A percentile compares a stretch with the other conserved stretches of the same genome.
phyloP scores from a whole-genome alignment of 805 yeast species.

The Lipomyces yamanashiensis region DNA sequence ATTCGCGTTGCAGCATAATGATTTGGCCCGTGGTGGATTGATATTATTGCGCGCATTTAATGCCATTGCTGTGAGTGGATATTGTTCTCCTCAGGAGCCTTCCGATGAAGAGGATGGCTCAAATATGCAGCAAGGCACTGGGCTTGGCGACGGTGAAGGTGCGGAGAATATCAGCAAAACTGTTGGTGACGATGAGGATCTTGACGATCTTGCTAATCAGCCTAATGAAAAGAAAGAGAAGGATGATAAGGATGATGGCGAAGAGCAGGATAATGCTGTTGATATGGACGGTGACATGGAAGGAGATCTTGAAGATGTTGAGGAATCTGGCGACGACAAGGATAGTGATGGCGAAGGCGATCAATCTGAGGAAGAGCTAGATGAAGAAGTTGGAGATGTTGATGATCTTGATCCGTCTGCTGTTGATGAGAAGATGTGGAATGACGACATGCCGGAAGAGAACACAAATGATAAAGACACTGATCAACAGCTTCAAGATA shows the following conservation, averaged over 20 bases:
- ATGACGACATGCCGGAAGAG: slow-evolving; percentile 46
- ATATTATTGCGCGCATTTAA: slow-evolving; percentile 60
- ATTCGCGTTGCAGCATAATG: slow-evolving; percentile 55
- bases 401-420: slow-evolving; percentile 49
- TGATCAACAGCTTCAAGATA: slow-evolving; percentile 33
- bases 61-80: slow-evolving; percentile 75
- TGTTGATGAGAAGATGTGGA: slow-evolving; percentile 49
- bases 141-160: slow-evolving; percentile 92
- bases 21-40: slow-evolving; percentile 65
- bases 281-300: slow-evolving; percentile 98
- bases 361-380: slow-evolving; percentile 76
- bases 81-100: slow-evolving; percentile 88
- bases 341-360: slow-evolving; percentile 72
- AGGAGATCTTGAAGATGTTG: slow-evolving; percentile 78
- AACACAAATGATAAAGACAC: slow-evolving; percentile 44
- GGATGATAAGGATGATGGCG: slow-evolving; percentile 62
- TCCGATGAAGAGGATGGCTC: slow-evolving; percentile 62
- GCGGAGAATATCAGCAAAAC: slow-evolving; percentile 80
- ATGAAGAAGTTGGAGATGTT: slow-evolving; percentile 54
- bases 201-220: slow-evolving; percentile 63
- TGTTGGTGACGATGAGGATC: slow-evolving; percentile 88
- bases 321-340: slow-evolving; percentile 86
- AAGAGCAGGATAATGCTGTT: slow-evolving; percentile 82
- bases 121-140: slow-evolving; percentile 82
- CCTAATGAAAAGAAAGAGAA: slow-evolving; percentile 68